Evolutionary conservation across 1,139 yeast species (phyloP).

Genomic region (Hansenula sp.): DNA sequence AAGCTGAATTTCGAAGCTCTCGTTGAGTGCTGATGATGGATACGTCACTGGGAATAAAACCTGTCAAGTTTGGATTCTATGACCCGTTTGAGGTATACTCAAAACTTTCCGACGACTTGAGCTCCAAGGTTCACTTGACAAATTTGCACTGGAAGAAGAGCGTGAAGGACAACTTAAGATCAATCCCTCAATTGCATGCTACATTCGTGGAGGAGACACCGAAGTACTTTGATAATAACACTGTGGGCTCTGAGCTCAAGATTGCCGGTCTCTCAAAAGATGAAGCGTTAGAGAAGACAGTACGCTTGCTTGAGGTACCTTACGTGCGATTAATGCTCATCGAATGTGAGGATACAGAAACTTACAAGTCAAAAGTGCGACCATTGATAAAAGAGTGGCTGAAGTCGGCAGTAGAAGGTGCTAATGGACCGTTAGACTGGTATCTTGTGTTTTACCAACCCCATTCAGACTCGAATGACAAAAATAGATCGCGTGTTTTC

Average conservation of each 20-base stretch:
- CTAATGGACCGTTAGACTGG: conserved; percentile 58
- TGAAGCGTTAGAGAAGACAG: conserved; percentile 2
- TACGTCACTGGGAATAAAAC: conserved; percentile 16
- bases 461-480: neutral
- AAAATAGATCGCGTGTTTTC: conserved; percentile 40
- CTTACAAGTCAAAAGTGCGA: conserved; percentile 73
- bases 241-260: neutral
- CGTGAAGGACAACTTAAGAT: conserved; percentile 52
- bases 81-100: conserved; percentile 79
- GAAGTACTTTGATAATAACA: conserved; percentile 26
- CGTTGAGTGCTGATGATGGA: conserved; percentile 1
- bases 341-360: conserved; percentile 61
- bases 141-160: conserved; percentile 77
- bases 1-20: too few relatives aligned
- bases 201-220: conserved; percentile 61
- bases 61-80: conserved; percentile 62
- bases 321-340: conserved; percentile 70
- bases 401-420: conserved; percentile 39
- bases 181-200: conserved; percentile 63
- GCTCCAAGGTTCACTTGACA: conserved; percentile 56
- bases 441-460: conserved; percentile 47
- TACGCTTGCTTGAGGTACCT: conserved; percentile 33
- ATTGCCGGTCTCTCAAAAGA: conserved; percentile 4
- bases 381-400: conserved; percentile 85
- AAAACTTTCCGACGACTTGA: conserved; percentile 47